Evolutionary conservation across 2,329 filamentous ascomycete species (phyloP).

Genomic region (Monosporascus ibericus): DNA sequence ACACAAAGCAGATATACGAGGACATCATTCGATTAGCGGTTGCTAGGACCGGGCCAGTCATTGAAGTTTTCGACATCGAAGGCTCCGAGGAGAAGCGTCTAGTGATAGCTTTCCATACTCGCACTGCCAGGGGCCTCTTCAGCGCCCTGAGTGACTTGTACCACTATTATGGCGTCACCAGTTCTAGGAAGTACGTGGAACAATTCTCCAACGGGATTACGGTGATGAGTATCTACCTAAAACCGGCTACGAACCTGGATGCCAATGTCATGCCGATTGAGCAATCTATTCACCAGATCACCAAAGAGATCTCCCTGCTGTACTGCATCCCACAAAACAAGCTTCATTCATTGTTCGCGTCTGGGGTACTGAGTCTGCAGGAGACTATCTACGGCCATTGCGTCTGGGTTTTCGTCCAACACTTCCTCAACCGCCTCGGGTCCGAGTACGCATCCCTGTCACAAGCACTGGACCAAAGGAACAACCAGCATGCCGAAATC

Average conservation of each 20-base stretch:
- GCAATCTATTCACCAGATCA: constrained; percentile 95
- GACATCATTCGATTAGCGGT: constrained; percentile 86
- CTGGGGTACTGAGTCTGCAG: constrained; percentile 81
- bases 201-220: constrained; percentile 99
- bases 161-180: constrained; percentile 97
- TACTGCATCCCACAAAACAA: constrained; percentile 98
- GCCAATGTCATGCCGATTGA: constrained; percentile 72
- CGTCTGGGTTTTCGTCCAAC: constrained; percentile 94
- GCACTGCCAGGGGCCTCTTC: constrained; percentile 88
- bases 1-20: constrained; percentile 94
- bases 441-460: constrained; percentile 87
- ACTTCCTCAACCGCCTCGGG: constrained; percentile 92
- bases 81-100: constrained; percentile 86
- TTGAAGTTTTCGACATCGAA: constrained; percentile 96
- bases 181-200: constrained; percentile 94
- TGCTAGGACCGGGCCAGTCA: constrained; percentile 81
- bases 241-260: constrained; percentile 57
- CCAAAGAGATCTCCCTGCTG: constrained; percentile 93
- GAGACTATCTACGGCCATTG: constrained; percentile 97
- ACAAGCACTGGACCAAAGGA: constrained; percentile 71
- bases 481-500: constrained; percentile 79
- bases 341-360: constrained; percentile 84
- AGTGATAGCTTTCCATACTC: constrained; percentile 89
- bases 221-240: constrained; percentile 92
- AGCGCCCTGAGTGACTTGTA: constrained; percentile 93